Base-by-base conservation (phyloP, 768 basidiomycete genomes). In the Trametes coccinea region DNA sequence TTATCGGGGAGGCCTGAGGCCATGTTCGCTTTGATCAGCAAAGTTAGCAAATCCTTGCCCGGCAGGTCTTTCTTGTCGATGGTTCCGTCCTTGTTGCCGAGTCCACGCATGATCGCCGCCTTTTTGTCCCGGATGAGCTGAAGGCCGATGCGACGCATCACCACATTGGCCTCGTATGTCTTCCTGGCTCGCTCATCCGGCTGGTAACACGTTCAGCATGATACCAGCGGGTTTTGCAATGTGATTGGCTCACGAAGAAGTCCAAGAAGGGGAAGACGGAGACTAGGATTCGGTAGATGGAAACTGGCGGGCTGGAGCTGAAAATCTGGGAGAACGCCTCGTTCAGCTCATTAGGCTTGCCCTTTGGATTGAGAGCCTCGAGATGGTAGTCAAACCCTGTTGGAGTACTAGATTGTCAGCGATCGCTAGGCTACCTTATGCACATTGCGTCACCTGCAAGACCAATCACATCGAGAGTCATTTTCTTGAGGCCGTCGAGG, bases 21-120 rank as follows among this genome's bases (percentile, higher is more conserved):
- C 74, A 86, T 81, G 66, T 89, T 90, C 3, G 88, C 87, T 58
- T 79, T 78, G 39, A 89, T 75, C 3, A 90, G 74, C 31, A 88
- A 68, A 0, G 83, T 83, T 2, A 89, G 74, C 3, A 90, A 69
- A 72, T 89, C 87, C 22, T 53, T 49, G 41, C 63, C 57, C 8
- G 29, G 63, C 33, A 64, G 16, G 27, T 51, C 37, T 16, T 52
- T n/a, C 40, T 76, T 69, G 17, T 48, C 51, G 11, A 56, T 4
- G 16, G 7, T 27, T 62, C 83, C 86, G 59, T 31, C 30, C 41
- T 50, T 50, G 37, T 31, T 14, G 4, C 8, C 55, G 1, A 46
- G 17, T 17, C 37, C 55, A 1, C 55, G 55, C 16, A 67, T 59
- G 2, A 78, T 71, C 6, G 68, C 71, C 2, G 70, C 70, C 64